A percentile compares a stretch with the other conserved stretches of the same genome.
Evolutionary conservation across 1,139 yeast species (phyloP).

Genomic region (Suhomyces panamericanus): DNA sequence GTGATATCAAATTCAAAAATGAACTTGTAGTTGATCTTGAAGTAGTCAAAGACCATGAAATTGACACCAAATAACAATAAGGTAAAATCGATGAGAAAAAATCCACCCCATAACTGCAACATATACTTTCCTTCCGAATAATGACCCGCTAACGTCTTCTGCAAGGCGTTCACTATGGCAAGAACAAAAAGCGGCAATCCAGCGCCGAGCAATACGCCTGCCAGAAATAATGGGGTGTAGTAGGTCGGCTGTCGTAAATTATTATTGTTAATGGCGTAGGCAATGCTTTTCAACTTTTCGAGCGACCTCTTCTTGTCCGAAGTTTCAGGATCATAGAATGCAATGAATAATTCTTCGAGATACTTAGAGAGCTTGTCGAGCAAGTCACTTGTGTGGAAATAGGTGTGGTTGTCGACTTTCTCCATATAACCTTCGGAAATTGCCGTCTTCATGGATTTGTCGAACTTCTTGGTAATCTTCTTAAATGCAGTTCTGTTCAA

Average conservation of each 20-base stretch:
- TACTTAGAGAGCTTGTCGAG: conserved; percentile 61
- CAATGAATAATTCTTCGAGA: conserved; percentile 68
- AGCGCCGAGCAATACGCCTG: conserved; percentile 71
- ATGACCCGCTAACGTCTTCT: conserved; percentile 35
- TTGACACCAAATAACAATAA: conserved; percentile 65
- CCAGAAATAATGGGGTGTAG: conserved; percentile 49
- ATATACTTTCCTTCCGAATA: conserved; percentile 58
- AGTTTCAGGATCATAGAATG: conserved; percentile 59
- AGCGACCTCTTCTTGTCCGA: conserved; percentile 74
- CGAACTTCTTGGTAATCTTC: conserved; percentile 86
- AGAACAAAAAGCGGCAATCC: conserved; percentile 63
- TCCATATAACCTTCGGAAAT: conserved; percentile 59
- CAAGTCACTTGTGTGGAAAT: conserved; percentile 65
- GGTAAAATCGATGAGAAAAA: conserved; percentile 62
- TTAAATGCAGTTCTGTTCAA: conserved; percentile 86
- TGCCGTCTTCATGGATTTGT: conserved; percentile 60
- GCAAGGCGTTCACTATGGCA: conserved; percentile 52
- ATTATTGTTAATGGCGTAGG: conserved; percentile 40
- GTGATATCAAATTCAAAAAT: conserved; percentile 85
- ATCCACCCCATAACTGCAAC: conserved; percentile 92
- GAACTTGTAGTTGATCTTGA: conserved; percentile 83
- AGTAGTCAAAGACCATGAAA: conserved; percentile 69
- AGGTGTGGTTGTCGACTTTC: conserved; percentile 51
- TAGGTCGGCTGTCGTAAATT: conserved; percentile 31
- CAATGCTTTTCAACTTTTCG: conserved; percentile 62